Base-by-base conservation (phyloP, 352 stramenopile genomes). In the Phytophthora tubulina region DNA sequence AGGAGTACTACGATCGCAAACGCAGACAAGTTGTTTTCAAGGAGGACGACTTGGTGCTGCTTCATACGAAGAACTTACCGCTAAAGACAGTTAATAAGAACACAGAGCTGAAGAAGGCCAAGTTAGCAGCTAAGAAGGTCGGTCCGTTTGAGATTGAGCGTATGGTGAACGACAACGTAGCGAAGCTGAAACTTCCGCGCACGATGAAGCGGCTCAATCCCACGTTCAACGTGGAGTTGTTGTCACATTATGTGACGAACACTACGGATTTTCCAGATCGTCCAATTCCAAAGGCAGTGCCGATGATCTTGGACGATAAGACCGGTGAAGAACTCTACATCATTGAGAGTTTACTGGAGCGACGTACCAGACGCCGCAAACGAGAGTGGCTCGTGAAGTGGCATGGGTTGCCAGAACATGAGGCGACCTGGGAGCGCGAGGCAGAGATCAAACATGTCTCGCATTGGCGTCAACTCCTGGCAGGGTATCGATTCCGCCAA, bases 1-100 rank as follows among this genome's bases (percentile, higher is more conserved):
- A 65, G 13, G 30, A 65, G n/a, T 71, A 64, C 27, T 71, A 65
- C 30, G 63, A 72, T 27, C 3, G 17, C 21, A 61, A 62, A 11
- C 51, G 36, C 41, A 48, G n/a, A 56, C 8, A 36, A 35, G 32
- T 58, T 10, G 17, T 30, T 4, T 72, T 66, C 17, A 66, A 57
- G 33, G n/a, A 7, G 64, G 48, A 49, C 15, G 49, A 62, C 27
- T 44, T 66, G 6, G 39, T 66, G 6, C 10, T 72, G 38, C 38
- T 72, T 4, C 36, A 67, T 54, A 68, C 66, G 14, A 41, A 57
- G 35, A 61, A 73, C 36, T 48, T 68, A 41, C 17, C 41, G 17
- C 46, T 64, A 0, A 71, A 59, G 45, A 63, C 44, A 54, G 49
- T 55, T 14, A 48, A 52, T 35, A 3, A 51, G 21, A 58, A 52